Conservation (phyloP, 2,329 filamentous ascomycete genomes). For the Cladophialophora exuberans region DNA sequence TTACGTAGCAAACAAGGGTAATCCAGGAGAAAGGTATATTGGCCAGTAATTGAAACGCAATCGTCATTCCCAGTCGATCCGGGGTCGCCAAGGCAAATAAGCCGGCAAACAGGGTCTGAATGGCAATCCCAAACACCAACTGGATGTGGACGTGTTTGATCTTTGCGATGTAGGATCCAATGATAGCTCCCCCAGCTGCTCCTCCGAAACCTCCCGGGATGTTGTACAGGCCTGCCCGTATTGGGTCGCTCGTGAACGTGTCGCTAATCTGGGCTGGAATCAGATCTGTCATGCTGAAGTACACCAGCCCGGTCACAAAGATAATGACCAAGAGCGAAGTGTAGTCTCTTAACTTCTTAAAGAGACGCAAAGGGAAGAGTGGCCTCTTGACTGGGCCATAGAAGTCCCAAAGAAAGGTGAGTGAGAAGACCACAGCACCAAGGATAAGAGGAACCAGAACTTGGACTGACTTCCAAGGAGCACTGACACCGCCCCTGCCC, state of each 20-base stretch:
- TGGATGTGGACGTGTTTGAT: slow-evolving; percentile 12
- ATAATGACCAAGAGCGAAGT: neutral
- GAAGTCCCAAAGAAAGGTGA: slow-evolving; percentile 45
- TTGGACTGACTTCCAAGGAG: slow-evolving; percentile 47
- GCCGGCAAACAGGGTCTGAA: slow-evolving; percentile 4
- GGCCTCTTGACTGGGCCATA: slow-evolving; percentile 42
- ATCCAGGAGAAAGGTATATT: slow-evolving; percentile 14
- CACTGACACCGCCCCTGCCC: slow-evolving; percentile 43
- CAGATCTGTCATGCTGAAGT: neutral
- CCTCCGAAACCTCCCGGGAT: slow-evolving; percentile 38
- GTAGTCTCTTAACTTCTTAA: neutral
- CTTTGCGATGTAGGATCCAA: slow-evolving; percentile 2
- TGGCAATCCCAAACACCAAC: neutral
- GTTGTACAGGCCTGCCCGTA: slow-evolving; percentile 43
- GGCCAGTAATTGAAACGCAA: slow-evolving; percentile 9
- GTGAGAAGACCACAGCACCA: slow-evolving; percentile 39
- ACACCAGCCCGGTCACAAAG: slow-evolving; percentile 2
- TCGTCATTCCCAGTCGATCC: neutral
- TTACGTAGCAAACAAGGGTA: slow-evolving; percentile 3
- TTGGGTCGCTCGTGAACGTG: slow-evolving; percentile 28
- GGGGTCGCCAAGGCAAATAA: neutral
- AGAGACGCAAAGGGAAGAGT: slow-evolving; percentile 28
- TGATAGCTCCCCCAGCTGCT: neutral
- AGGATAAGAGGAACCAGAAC: slow-evolving; percentile 42
- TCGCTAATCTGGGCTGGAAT: slow-evolving; percentile 1